Base-by-base conservation (phyloP, 345 rosid genomes). In the Salix brachista region DNA sequence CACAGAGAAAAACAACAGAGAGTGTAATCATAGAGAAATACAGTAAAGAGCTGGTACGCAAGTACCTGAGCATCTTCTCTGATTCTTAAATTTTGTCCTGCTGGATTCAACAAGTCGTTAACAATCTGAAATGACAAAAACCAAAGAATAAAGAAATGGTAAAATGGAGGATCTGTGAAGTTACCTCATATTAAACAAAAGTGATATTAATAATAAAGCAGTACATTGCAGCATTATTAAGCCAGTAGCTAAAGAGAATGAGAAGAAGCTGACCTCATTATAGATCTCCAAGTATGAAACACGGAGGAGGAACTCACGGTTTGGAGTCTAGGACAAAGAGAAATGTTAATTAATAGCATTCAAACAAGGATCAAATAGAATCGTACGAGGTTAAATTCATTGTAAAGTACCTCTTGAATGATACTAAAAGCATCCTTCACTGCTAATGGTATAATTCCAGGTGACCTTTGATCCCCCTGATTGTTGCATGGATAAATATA, bases 401-500 rank as follows among this genome's bases (percentile, higher is more conserved):
- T 52, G 34, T 56, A 74, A 44, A 64, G 26, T 87, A 96, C 99
- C 98, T 96, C 99, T 86, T 96, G 98, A 83, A 96, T 96, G 77
- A 96, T 92, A 78, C 94, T 88, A 88, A 96, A 96, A 80, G 90
- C 97, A 84, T 96, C 99, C 84, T 96, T 96, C 81, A 96, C 98
- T 26, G 99, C 98, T 75, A 96, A 76, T 5, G 99, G 97, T 82
- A 93, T 96, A 61, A 92, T 93, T 77, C 99, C 99, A 69, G 99
- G 99, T 73, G 99, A 96, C 88, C 99, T 96, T 82, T 96, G 99
- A 89, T 93, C 98, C 83, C 99, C 99, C 99, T 96, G 95, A 88
- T 83, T 58, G 13, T 81, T 69, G 36, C 56, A 50, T 52, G 60
- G 23, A 64, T 37, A 44, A 56, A 69, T 37, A 54, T 75, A 73